A percentile compares a stretch with the other conserved stretches of the same genome.
Evolutionary conservation across 352 stramenopile species (phyloP).

Genomic region (Globisporangium middletonii): DNA sequence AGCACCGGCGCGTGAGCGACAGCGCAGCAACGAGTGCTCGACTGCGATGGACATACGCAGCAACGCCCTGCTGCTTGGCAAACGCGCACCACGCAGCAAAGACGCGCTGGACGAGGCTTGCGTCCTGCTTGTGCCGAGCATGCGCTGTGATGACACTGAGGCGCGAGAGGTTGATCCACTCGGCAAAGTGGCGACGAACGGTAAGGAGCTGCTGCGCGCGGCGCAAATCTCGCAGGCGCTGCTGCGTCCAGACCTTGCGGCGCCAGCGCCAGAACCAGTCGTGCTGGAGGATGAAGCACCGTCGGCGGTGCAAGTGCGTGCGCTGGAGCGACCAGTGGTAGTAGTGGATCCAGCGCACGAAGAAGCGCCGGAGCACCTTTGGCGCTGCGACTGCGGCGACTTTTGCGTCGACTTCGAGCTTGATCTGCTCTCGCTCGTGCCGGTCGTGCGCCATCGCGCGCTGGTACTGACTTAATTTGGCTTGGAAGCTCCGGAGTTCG

Average conservation of each 20-base stretch:
- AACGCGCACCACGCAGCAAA: conserved; percentile 35
- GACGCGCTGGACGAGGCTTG: conserved; percentile 16
- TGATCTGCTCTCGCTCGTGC: conserved; percentile 43
- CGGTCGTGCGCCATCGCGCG: conserved; percentile 31
- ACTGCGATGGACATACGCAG: neutral
- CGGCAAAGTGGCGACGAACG: conserved; percentile 26
- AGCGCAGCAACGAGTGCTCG: neutral
- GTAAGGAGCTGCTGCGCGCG: conserved; percentile 19
- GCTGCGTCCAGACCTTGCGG: conserved; percentile 38
- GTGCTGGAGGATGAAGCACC: conserved; percentile 47
- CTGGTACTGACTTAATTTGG: conserved; percentile 40
- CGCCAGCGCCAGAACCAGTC: conserved; percentile 63
- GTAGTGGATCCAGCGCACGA: conserved; percentile 52
- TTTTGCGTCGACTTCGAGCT: conserved; percentile 40
- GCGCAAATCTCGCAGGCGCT: conserved; percentile 29
- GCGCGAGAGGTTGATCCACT: conserved; percentile 55
- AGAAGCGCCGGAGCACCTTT: conserved; percentile 50
- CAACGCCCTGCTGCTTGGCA: neutral
- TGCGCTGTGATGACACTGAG: conserved; percentile 45
- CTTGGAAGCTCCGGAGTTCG: conserved; percentile 33
- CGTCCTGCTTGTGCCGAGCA: conserved; percentile 21
- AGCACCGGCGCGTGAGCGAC: conserved; percentile 6
- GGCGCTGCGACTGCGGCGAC: conserved; percentile 37
- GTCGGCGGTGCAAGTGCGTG: conserved; percentile 34
- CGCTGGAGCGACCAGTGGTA: conserved; percentile 45